A percentile compares a stretch with the other conserved stretches of the same genome.
These are phyloP conservation scores for Exophiala lecanii-corni DNA, from an alignment of 2,329 filamentous ascomycete species.

Conservation along the genomic window DNA sequence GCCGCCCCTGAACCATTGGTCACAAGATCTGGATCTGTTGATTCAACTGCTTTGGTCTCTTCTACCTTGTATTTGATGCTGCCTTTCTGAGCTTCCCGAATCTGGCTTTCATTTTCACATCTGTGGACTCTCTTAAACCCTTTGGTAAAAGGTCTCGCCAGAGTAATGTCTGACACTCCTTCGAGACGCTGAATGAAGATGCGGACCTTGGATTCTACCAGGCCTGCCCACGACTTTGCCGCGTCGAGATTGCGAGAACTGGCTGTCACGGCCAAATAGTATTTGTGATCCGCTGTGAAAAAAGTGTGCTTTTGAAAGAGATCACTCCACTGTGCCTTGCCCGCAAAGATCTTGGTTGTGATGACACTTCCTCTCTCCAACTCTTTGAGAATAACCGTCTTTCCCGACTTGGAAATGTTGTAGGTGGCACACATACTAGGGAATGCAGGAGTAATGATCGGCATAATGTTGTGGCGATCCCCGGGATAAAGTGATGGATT, in stretches of 20 bases:
- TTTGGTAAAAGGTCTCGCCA: constrained; percentile 90
- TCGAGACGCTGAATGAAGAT: constrained; percentile 80
- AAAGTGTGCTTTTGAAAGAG: constrained; percentile 88
- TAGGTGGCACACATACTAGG: constrained; percentile 97
- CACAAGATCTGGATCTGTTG: constrained; percentile 46
- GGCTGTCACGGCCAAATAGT: constrained; percentile 85
- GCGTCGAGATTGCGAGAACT: constrained; percentile 78
- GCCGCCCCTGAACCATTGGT: constrained; percentile 40
- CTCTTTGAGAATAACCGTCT: constrained; percentile 77
- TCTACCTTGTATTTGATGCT: constrained; percentile 57
- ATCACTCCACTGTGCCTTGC: constrained; percentile 76
- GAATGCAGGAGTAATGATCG: constrained; percentile 95
- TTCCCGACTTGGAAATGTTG: constrained; percentile 84
- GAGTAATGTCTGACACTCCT: constrained; percentile 68
- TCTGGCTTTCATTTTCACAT: constrained; percentile 58
- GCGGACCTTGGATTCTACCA: constrained; percentile 89
- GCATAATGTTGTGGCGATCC: constrained; percentile 88
- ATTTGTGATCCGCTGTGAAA: constrained; percentile 89
- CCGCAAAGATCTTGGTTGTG: constrained; percentile 71
- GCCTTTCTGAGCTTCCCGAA: constrained; percentile 59
- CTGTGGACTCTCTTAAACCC: constrained; percentile 79
- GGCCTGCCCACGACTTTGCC: constrained; percentile 81
- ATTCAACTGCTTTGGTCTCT: constrained; percentile 47
- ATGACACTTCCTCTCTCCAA: constrained; percentile 73
- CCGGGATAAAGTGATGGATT: constrained; percentile 80